Percentiles rank a stretch among this genome's conserved stretches.
These are phyloP conservation scores for Xerocomus nothofagi DNA, from an alignment of 1,284 basidiomycete genomes.

Conservation along the genomic window DNA sequence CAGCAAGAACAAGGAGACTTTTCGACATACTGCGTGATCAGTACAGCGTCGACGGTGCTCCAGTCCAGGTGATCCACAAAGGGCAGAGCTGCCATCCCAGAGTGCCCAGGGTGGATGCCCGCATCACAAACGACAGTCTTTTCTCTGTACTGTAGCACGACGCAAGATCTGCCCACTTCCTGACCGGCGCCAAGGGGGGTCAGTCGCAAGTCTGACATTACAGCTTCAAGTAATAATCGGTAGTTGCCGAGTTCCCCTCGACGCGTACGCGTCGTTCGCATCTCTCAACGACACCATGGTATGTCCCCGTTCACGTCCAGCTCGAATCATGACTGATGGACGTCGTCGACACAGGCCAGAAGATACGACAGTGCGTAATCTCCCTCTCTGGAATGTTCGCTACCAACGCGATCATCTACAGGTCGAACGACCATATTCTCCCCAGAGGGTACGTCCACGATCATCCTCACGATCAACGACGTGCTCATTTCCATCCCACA, in stretches of 20 bases:
- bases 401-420: slow-evolving; percentile 35
- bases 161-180: slow-evolving; percentile 96
- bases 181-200: slow-evolving; percentile 85
- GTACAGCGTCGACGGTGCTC: slow-evolving; percentile 94
- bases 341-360: slow-evolving; percentile 60
- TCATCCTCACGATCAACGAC: background rate
- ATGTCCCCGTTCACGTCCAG: background rate
- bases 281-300: slow-evolving; percentile 25
- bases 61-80: slow-evolving; percentile 97
- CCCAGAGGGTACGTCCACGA: slow-evolving; percentile 71
- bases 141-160: slow-evolving; percentile 90
- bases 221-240: slow-evolving; percentile 13
- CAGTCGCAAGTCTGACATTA: slow-evolving; percentile 14
- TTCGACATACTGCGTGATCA: slow-evolving; percentile 86
- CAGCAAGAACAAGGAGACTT: background rate
- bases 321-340: background rate
- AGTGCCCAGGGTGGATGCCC: slow-evolving; percentile 93
- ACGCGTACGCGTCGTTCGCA: slow-evolving; percentile 30
- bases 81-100: slow-evolving; percentile 90
- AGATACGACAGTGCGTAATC: slow-evolving; percentile 80
- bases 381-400: background rate
- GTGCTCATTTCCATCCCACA: slow-evolving; percentile 32
- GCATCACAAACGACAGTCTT: slow-evolving; percentile 95
- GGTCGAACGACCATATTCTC: slow-evolving; percentile 96
- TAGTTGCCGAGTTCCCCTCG: slow-evolving; percentile 20